A percentile compares a stretch with the other conserved stretches of the same genome.
Evolutionary conservation across 106 monocot species (phyloP).

Genomic region (Alisma plantagoaquatica): DNA sequence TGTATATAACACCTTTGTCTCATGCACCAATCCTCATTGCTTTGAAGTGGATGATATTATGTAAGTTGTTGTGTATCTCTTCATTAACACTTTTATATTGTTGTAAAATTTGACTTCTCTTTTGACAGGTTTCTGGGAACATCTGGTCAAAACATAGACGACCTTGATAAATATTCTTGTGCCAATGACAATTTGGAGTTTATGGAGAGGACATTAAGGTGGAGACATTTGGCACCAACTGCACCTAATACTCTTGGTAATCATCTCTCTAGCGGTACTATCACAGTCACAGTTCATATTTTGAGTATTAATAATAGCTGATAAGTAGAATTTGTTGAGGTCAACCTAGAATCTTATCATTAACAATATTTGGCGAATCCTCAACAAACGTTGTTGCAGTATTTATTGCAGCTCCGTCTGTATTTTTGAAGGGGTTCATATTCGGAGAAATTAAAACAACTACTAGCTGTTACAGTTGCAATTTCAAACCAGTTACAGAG

Average conservation of each 20-base stretch:
- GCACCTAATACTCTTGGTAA: slow-evolving; percentile 98
- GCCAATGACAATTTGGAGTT: slow-evolving; percentile 75
- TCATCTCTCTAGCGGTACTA: neutral
- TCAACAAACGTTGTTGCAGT: too few relatives aligned
- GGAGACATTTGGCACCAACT: slow-evolving; percentile 94
- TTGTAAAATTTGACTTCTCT: neutral
- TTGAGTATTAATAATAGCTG: too few relatives aligned
- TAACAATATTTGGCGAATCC: too few relatives aligned
- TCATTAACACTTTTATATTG: neutral
- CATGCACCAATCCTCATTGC: slow-evolving; percentile 93
- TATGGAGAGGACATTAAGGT: slow-evolving; percentile 90
- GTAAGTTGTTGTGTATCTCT: slow-evolving; percentile 21
- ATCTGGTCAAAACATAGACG: slow-evolving; percentile 96
- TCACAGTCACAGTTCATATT: too few relatives aligned
- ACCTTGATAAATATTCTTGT: slow-evolving; percentile 87
- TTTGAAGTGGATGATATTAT: slow-evolving; percentile 73
- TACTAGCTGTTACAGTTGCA: too few relatives aligned
- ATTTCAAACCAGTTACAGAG: too few relatives aligned
- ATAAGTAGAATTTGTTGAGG: too few relatives aligned
- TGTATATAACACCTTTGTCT: slow-evolving; percentile 75
- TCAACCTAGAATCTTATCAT: too few relatives aligned
- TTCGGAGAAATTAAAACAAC: too few relatives aligned
- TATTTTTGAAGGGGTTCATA: too few relatives aligned
- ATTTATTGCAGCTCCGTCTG: too few relatives aligned
- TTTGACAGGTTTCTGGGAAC: slow-evolving; percentile 78